These are phyloP conservation scores for Pythium rhizo-oryzae DNA, from an alignment of 352 stramenopile genomes.

Conservation along the genomic window DNA sequence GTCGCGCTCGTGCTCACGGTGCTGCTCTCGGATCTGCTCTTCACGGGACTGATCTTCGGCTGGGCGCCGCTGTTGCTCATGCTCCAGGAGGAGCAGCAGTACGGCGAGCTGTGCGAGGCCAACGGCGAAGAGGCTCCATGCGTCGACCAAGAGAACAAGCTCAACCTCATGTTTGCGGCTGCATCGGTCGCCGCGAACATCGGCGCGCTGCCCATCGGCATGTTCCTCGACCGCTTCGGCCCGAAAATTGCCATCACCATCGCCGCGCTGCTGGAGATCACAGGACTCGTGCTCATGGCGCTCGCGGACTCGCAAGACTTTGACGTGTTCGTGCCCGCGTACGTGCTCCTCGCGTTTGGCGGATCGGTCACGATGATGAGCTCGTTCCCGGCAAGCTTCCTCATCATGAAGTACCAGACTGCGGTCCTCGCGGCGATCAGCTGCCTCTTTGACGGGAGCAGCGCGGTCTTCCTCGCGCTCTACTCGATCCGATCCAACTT, in stretches of 20 bases:
- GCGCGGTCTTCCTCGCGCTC: constrained; percentile 42
- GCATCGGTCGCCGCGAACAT: constrained; percentile 82
- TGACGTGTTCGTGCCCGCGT: constrained; percentile 51
- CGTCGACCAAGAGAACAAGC: constrained; percentile 75
- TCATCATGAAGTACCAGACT: constrained; percentile 43
- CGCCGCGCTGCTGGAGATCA: constrained; percentile 64
- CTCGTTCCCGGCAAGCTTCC: constrained; percentile 47
- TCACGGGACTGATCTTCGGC: constrained; percentile 87
- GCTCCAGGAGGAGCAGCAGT: constrained; percentile 83
- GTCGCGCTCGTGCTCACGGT: constrained; percentile 71
- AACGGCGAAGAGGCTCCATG: constrained; percentile 41
- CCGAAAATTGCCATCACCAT: constrained; percentile 53
- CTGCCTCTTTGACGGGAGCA: constrained; percentile 51
- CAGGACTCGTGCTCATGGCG: constrained; percentile 68
- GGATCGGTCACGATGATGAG: constrained; percentile 55
- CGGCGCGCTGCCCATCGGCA: constrained; percentile 70
- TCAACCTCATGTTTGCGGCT: constrained; percentile 89
- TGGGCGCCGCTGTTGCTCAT: constrained; percentile 87
- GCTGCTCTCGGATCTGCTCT: constrained; percentile 77
- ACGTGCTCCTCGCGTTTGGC: constrained; percentile 42
- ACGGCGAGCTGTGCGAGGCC: constrained; percentile 65
- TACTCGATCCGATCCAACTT: constrained; percentile 39
- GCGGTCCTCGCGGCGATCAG: constrained; percentile 51
- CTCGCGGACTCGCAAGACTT: constrained; percentile 62
- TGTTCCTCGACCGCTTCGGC: constrained; percentile 75